phyloP scores from a whole-genome alignment of 2,329 filamentous ascomycete genomes.

The Colletotrichum theobromicola region DNA sequence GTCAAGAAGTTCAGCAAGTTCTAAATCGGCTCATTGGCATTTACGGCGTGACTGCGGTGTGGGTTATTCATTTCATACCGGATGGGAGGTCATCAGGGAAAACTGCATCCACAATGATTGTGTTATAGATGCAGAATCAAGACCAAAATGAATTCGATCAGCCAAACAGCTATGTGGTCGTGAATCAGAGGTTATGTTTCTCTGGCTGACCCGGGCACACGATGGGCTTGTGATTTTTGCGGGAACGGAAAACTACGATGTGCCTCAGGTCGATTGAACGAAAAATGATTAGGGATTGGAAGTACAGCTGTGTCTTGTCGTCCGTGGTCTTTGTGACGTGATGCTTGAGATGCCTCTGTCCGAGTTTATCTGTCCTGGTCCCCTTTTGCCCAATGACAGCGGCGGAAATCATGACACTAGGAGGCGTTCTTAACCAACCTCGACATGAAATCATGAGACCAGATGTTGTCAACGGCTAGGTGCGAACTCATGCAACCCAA shows the following conservation, averaged over 20 bases:
- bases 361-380: background rate
- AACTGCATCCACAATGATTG: slow-evolving; percentile 38
- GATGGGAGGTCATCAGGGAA: slow-evolving; percentile 26
- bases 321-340: background rate
- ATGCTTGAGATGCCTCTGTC: background rate
- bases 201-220: slow-evolving; percentile 20
- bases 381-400: background rate
- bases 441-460: too few relatives aligned
- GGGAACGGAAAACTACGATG: slow-evolving; percentile 22
- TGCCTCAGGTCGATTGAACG: slow-evolving; percentile 21
- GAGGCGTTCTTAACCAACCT: too few relatives aligned
- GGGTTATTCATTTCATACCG: slow-evolving; percentile 41
- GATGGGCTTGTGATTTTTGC: slow-evolving; percentile 22
- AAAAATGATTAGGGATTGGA: slow-evolving; percentile 20
- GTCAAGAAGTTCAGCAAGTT: slow-evolving; percentile 99
- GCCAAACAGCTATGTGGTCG: slow-evolving; percentile 41
- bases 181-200: slow-evolving; percentile 25
- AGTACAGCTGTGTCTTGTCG: background rate
- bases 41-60: slow-evolving; percentile 55
- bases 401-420: background rate
- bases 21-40: slow-evolving; percentile 70
- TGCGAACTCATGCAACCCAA: background rate
- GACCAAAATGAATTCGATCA: slow-evolving; percentile 27
- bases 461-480: too few relatives aligned
- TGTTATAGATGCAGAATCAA: slow-evolving; percentile 46